Base-by-base conservation (phyloP, 1,139 yeast genomes). In the Kurtzmaniella quercitrusa region DNA sequence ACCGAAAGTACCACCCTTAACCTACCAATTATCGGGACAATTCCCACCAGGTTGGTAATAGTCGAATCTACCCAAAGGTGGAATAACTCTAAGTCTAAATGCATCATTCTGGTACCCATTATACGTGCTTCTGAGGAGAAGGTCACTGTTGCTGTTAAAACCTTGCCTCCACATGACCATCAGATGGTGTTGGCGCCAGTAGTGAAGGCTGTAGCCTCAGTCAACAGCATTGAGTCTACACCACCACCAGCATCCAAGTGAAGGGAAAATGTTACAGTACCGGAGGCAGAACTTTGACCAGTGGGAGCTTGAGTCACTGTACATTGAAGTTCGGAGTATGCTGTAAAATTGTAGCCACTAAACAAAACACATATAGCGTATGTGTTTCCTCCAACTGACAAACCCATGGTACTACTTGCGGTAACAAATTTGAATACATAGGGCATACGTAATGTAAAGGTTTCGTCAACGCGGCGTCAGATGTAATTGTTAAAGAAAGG, bases 381-480 rank as follows among this genome's bases (percentile, higher is more conserved):
- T 1, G 46, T 40, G 1, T 42, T 46, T 3, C 51, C 41, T 11
- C 55, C 54, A 0, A 52, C 65, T 7, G 40, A 37, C 38, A 65
- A 55, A 17, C 46, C 39, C 3, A 64, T 41, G 3, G 53, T 34
- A 7, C 46, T 5, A 17, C 52, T 34, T 5, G 51, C 23, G 5
- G 62, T 39, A 6, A 66, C 59, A 41, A 64, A 63, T 44, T 62
- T 63, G 47, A 55, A 65, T 2, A 62, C 70, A 52, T 66, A 57
- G 3, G 68, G 68, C 50, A 66, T 48, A 14, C 43, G 44, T 41
- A 66, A 59, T 1, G 60, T 51, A 50, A 66, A 65, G 7, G 70
- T 64, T 46, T 66, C 71, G 14, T 68, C 68, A 0, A 66, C 45
- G 43, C 31, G 2, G 57, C 54, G 1, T 50, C 43, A 5, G 54